Evolutionary conservation across 441 rosid genomes (phyloP), one percentile per base, ranked within the genome.

Genomic region (Erysimum cheiri): DNA sequence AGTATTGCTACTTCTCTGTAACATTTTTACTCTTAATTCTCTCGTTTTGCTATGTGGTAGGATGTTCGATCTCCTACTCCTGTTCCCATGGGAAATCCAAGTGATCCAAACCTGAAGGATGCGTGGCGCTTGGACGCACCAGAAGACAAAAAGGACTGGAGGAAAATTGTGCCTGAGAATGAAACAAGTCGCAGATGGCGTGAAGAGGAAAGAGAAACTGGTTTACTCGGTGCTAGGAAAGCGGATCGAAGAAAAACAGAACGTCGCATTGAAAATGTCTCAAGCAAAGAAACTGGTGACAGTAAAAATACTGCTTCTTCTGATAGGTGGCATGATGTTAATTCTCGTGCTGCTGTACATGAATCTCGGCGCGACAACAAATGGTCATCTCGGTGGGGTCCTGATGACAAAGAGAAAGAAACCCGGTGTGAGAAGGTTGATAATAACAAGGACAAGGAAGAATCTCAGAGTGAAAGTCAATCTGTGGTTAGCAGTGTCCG

Each of bases 301-400:
- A 78, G 19, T 50, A 92, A 90, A 80, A 63, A 75, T 36, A 61
- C 81, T 74, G 76, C 87, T 17, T 79, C 93, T 60, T 77, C 92
- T 73, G 99, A 90, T 68, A 80, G 92, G 77, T 64, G 82, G 79
- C 74, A 79, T 63, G 99, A 91, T 70, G 80, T 63, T 69, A 70
- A 39, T 49, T 33, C 65, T 68, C 84, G 84, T 71, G 79, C 54
- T 72, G 64, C 75, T 77, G 73, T 73, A 54, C 61, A 76, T 70
- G 87, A 83, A 39, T 17, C 81, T 24, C 83, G 96, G 3, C 84
- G 97, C 11, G 99, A 93, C 75, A 83, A 83, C 78, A 96, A 91
- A 72, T 96, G 99, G 99, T 88, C 98, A 37, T 86, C 97, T n/a
- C 84, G 98, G 67, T 96, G 98, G 99, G 99, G 99, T 72, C 98